Conservation (phyloP, 2,329 filamentous ascomycete species). For the Penicillium sclerotiorum region DNA sequence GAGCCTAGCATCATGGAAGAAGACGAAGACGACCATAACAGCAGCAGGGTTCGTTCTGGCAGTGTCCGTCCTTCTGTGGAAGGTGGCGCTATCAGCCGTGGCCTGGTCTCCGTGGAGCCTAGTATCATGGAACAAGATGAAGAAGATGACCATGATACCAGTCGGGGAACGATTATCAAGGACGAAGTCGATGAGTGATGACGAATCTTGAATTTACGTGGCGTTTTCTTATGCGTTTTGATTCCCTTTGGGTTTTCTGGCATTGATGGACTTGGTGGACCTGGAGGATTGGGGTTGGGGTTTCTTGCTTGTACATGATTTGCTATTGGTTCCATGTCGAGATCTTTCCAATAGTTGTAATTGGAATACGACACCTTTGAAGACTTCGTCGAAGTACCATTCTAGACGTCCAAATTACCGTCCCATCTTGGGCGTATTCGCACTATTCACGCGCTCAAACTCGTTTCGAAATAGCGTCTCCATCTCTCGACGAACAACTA, state of each 20-base stretch:
- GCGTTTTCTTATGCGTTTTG: constrained; percentile 19
- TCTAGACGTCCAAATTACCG: neutral
- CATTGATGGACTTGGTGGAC: constrained; percentile 2
- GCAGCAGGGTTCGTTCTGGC: constrained; percentile 30
- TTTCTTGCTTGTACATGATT: constrained; percentile 10
- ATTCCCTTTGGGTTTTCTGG: constrained; percentile 8
- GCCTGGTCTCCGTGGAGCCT: constrained; percentile 34
- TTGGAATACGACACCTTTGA: neutral
- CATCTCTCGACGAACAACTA: constrained; percentile 1
- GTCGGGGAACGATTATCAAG: constrained; percentile 36
- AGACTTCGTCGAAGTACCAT: neutral
- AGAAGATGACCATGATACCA: constrained; percentile 37
- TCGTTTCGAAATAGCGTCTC: constrained; percentile 1
- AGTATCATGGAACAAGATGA: constrained; percentile 45
- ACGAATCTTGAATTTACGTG: constrained; percentile 13
- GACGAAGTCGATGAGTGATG: constrained; percentile 35
- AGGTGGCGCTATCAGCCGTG: constrained; percentile 23
- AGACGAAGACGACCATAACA: constrained; percentile 32
- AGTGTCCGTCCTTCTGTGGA: constrained; percentile 30
- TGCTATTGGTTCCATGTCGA: neutral
- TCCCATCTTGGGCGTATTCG: neutral
- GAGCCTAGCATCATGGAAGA: constrained; percentile 45
- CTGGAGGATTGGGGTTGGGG: neutral
- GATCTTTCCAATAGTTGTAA: neutral
- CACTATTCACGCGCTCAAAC: neutral